Evolutionary conservation across 768 basidiomycete species (phyloP).

Genomic region (Leccinum subtestaceum): DNA sequence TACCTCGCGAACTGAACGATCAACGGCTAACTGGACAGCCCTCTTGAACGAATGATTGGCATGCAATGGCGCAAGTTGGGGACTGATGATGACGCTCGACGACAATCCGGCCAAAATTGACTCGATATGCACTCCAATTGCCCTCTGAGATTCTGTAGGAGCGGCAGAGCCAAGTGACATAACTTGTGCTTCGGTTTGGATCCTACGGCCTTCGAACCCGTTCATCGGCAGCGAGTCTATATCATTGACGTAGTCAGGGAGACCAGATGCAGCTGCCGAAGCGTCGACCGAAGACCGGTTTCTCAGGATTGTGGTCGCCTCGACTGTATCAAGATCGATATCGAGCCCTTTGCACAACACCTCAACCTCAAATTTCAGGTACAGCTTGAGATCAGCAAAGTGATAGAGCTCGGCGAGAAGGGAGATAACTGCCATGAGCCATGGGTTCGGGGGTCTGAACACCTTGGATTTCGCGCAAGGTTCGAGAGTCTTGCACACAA

Average conservation of each 20-base stretch:
- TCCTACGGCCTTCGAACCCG: constrained; percentile 55
- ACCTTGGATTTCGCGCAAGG: constrained; percentile 86
- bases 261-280: constrained; percentile 46
- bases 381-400: constrained; percentile 92
- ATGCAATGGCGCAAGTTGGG: constrained; percentile 71
- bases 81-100: constrained; percentile 71
- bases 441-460: constrained; percentile 96
- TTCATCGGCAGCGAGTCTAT: constrained; percentile 78
- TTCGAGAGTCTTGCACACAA: constrained; percentile 95
- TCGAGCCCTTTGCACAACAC: constrained; percentile 90
- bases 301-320: constrained; percentile 79
- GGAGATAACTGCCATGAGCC: constrained; percentile 94
- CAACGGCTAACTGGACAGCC: constrained; percentile 86
- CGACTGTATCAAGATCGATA: constrained; percentile 80
- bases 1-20: constrained; percentile 93
- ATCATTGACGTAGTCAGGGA: constrained; percentile 79
- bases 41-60: constrained; percentile 85
- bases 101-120: constrained; percentile 69
- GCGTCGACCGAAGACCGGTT: constrained; percentile 66
- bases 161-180: constrained; percentile 58
- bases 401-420: constrained; percentile 95
- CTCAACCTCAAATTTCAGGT: constrained; percentile 98
- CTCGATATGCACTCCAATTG: constrained; percentile 77
- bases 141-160: constrained; percentile 63
- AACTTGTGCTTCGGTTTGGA: constrained; percentile 56